A percentile compares a stretch with the other conserved stretches of the same genome.
Evolutionary conservation across 1,284 basidiomycete genomes (phyloP).

Genomic region (Marasmius sp.): DNA sequence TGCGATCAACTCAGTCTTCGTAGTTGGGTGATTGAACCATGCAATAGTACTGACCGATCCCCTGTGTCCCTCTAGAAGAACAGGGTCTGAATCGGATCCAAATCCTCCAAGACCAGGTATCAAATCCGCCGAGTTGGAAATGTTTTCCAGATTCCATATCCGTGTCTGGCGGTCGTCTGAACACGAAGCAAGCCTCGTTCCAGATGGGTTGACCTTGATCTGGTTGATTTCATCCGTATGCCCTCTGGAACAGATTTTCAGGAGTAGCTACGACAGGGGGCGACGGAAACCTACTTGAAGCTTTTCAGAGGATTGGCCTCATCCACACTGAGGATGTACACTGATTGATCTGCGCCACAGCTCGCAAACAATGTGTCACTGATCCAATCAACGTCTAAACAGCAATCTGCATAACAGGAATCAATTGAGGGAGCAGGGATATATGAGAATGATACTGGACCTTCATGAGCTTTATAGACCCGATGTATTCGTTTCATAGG

Average conservation of each 20-base stretch:
- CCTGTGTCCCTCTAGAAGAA: slow-evolving; percentile 63
- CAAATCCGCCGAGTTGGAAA: slow-evolving; percentile 30
- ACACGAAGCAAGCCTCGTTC: slow-evolving; percentile 72
- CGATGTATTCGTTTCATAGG: slow-evolving; percentile 52
- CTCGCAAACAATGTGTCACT: slow-evolving; percentile 71
- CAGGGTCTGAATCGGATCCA: slow-evolving; percentile 28
- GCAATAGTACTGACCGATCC: slow-evolving; percentile 66
- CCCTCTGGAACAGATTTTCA: slow-evolving; percentile 43
- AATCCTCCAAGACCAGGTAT: slow-evolving; percentile 37
- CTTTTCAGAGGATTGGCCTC: slow-evolving; percentile 52
- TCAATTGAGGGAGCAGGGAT: slow-evolving; percentile 6
- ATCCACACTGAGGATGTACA: slow-evolving; percentile 59
- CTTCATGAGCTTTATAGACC: slow-evolving; percentile 65
- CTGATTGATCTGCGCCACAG: slow-evolving; percentile 69
- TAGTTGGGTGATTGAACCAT: slow-evolving; percentile 62
- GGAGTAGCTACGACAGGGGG: background rate
- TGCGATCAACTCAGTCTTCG: slow-evolving; percentile 55
- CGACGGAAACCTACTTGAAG: slow-evolving; percentile 45
- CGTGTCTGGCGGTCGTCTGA: slow-evolving; percentile 79
- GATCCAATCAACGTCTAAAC: slow-evolving; percentile 81
- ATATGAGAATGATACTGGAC: slow-evolving; percentile 34
- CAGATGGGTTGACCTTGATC: slow-evolving; percentile 65
- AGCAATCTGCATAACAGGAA: slow-evolving; percentile 51
- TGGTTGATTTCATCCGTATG: slow-evolving; percentile 80
- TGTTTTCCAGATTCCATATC: slow-evolving; percentile 64